Conservation (phyloP, 495 filamentous ascomycete genomes). For the Aspergillus saccharolyticus region DNA sequence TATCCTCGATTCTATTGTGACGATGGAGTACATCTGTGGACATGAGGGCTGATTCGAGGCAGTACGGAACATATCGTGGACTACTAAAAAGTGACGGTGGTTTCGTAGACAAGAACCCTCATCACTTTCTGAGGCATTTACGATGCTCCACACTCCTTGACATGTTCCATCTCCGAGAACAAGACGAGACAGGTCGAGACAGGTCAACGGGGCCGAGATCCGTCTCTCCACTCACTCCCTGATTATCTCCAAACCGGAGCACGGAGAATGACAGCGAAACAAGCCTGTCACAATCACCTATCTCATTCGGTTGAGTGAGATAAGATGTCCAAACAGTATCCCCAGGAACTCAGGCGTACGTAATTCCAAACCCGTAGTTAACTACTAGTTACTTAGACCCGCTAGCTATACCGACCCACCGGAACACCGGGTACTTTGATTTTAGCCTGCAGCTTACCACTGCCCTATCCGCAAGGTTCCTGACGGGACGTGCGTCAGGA, state of each 20-base stretch:
- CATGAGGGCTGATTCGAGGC: too few relatives aligned
- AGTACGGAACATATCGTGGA: too few relatives aligned
- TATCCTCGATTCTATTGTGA: too few relatives aligned
- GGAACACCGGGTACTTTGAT: not conserved
- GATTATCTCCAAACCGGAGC: too few relatives aligned
- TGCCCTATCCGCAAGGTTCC: not conserved
- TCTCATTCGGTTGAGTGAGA: not conserved
- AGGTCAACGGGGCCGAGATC: not conserved
- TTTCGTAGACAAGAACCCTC: too few relatives aligned
- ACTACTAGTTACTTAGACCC: too few relatives aligned
- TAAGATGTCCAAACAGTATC: not conserved
- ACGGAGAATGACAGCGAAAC: not conserved
- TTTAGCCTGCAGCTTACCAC: not conserved
- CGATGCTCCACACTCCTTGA: not conserved
- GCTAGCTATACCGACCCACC: not conserved
- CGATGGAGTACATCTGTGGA: too few relatives aligned
- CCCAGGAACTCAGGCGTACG: not conserved
- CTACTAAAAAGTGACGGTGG: too few relatives aligned
- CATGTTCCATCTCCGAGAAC: not conserved
- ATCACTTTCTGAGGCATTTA: not conserved
- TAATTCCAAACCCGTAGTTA: not conserved
- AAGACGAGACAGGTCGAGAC: not conserved
- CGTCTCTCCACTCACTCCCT: not conserved
- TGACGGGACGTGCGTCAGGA: not conserved
- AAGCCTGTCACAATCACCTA: too few relatives aligned